Conservation (phyloP, 2,329 filamentous ascomycete species). For the Sordariomycetes sp. region DNA sequence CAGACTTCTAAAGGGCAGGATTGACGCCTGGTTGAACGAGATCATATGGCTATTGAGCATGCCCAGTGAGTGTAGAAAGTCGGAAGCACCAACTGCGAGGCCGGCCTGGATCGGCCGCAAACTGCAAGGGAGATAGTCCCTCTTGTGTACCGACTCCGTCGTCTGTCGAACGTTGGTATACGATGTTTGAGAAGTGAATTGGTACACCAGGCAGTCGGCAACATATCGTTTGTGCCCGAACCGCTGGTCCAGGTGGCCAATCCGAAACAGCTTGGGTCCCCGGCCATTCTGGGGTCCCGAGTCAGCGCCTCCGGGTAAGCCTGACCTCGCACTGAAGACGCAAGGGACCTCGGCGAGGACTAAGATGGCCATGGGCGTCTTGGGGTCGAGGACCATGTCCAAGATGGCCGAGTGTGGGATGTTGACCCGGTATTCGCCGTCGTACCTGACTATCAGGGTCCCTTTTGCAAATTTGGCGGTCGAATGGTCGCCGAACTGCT, state of each 20-base stretch:
- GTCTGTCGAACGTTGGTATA: neutral
- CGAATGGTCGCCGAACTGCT: slow-evolving; percentile 16
- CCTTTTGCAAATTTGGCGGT: slow-evolving; percentile 27
- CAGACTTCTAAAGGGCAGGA: slow-evolving; percentile 36
- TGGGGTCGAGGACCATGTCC: slow-evolving; percentile 23
- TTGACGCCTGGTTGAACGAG: slow-evolving; percentile 17
- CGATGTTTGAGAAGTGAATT: neutral
- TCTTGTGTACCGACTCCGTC: neutral
- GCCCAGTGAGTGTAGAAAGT: slow-evolving; percentile 6
- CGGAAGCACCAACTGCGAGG: neutral
- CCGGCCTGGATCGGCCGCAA: neutral
- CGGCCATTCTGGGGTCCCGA: neutral
- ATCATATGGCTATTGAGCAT: slow-evolving; percentile 13
- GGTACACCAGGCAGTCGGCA: slow-evolving; percentile 1
- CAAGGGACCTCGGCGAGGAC: slow-evolving; percentile 37
- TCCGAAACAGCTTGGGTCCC: neutral
- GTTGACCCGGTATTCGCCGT: slow-evolving; percentile 20
- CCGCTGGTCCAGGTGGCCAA: neutral
- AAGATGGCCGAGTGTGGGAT: slow-evolving; percentile 34
- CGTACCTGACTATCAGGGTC: slow-evolving; percentile 24
- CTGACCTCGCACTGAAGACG: slow-evolving; percentile 26
- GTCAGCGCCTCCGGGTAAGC: neutral
- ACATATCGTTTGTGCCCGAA: neutral
- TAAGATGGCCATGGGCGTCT: slow-evolving; percentile 26
- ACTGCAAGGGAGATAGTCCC: slow-evolving; percentile 2